Evolutionary conservation across 805 yeast species (phyloP).

Genomic region (Zygotorulaspora sp.): DNA sequence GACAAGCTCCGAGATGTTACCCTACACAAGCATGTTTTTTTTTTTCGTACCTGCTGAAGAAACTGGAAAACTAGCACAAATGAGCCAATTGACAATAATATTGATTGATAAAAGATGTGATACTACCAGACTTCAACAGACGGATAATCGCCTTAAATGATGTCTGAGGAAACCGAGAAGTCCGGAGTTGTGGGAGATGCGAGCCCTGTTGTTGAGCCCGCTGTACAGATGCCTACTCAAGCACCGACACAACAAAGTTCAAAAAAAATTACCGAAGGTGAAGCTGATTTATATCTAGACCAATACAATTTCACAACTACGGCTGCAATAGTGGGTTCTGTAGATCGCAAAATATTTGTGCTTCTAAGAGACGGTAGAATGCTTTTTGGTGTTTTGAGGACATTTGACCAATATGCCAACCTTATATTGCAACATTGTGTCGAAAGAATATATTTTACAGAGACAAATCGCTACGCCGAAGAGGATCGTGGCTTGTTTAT

Average conservation of each 20-base stretch:
- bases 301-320: conserved; percentile 83
- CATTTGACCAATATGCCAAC: conserved; percentile 93
- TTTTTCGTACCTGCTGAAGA: background rate
- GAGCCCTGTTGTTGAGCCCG: conserved; percentile 4
- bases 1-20: background rate
- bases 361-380: conserved; percentile 85
- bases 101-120: no score
- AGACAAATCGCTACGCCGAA: conserved; percentile 62
- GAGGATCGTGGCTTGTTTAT: conserved; percentile 73
- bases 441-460: conserved; percentile 72
- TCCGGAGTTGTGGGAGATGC: conserved; percentile 1
- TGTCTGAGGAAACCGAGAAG: conserved; percentile 4
- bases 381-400: conserved; percentile 82
- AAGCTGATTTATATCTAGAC: conserved; percentile 62
- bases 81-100: no score
- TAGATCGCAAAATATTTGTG: conserved; percentile 76
- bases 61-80: no score
- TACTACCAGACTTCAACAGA: no score
- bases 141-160: no score
- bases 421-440: conserved; percentile 85
- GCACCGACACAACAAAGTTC: conserved; percentile 11
- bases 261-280: conserved; percentile 38
- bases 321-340: conserved; percentile 85
- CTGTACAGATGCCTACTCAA: conserved; percentile 4
- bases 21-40: background rate